A percentile compares a stretch with the other conserved stretches of the same genome.
Evolutionary conservation across 2,329 filamentous ascomycete genomes (phyloP).

Genomic region (Sordariomycetes sp.): DNA sequence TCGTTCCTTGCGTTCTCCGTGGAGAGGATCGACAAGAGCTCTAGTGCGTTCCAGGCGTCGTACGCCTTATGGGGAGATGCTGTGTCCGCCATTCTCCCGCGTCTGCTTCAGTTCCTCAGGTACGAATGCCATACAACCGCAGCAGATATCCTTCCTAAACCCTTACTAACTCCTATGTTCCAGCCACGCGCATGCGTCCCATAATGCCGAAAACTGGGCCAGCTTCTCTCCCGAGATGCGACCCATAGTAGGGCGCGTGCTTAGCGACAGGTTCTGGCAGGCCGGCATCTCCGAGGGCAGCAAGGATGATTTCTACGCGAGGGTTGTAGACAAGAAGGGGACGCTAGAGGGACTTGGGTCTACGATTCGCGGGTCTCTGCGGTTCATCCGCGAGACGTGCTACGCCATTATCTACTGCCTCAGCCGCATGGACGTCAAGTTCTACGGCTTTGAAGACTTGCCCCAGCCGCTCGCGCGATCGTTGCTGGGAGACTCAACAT

Average conservation of each 20-base stretch:
- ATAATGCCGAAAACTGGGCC: conserved; percentile 77
- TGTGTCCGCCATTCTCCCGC: conserved; percentile 74
- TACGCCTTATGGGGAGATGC: conserved; percentile 76
- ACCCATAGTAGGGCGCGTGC: conserved; percentile 64
- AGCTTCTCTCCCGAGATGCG: conserved; percentile 67
- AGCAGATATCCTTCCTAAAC: too few relatives aligned
- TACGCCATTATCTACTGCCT: conserved; percentile 94
- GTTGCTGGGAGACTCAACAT: conserved; percentile 71
- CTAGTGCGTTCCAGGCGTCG: conserved; percentile 63
- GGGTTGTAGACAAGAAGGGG: conserved; percentile 77
- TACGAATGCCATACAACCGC: conserved; percentile 18
- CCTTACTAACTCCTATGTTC: conserved; percentile 5
- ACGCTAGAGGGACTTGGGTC: conserved; percentile 92
- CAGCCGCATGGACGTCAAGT: conserved; percentile 75
- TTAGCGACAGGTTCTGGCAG: conserved; percentile 97
- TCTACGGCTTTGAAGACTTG: conserved; percentile 82
- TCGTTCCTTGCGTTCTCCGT: conserved; percentile 87
- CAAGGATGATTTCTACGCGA: conserved; percentile 91
- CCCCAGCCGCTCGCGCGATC: conserved; percentile 75
- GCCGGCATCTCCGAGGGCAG: conserved; percentile 92
- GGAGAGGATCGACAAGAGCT: conserved; percentile 70
- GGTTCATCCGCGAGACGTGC: conserved; percentile 83
- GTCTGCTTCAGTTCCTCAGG: conserved; percentile 73
- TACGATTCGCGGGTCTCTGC: conserved; percentile 77
- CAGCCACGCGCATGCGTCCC: conserved; percentile 82